Base-by-base conservation (phyloP, 805 yeast genomes). In the Kodamaea restingae region DNA sequence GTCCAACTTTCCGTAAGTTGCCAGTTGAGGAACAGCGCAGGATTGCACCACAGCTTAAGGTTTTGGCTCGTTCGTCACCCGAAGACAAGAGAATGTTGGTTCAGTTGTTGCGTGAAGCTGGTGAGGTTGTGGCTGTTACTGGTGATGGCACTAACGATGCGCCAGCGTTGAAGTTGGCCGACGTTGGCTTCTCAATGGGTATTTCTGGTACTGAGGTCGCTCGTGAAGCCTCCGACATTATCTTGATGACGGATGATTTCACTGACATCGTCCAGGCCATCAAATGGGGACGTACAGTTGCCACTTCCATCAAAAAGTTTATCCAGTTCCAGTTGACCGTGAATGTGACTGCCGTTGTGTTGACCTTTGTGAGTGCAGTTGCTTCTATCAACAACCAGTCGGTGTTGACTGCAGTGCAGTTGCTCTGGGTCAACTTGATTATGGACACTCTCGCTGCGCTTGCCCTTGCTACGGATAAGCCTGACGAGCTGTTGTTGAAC, bases 131-230 rank as follows among this genome's bases (percentile, higher is more conserved):
- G 36, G 98, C 98, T 1, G 98, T 91, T 25, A 93, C 99, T 27
- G 99, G 98, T 57, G 99, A 93, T 61, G 99, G 99, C 63, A 91
- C 98, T 7, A 93, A 93, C 60, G 99, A 93, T 72, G 98, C 98
- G 0, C 97, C 97, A 11, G 98, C 98, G 3, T 74, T 93, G 55
- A 88, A 91, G 56, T 71, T 90, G 43, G 99, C 98, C 0, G 98
- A 93, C 65, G 95, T 93, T 42, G 99, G 99, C 2, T 91, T 93
- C 57, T 86, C 98, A 2, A 93, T 93, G 99, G 99, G 99, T 49
- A 87, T 90, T 44, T 76, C 95, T 7, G 99, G 99, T 48, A 93
- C 98, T 2, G 99, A 93, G 64, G 98, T 93, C 45, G 98, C 99
- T 7, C 79, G 96, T 61, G 99, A 93, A 59, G 98, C 98, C 6